Base-by-base conservation (phyloP, 495 filamentous ascomycete species). In the Penicillium coffeae region DNA sequence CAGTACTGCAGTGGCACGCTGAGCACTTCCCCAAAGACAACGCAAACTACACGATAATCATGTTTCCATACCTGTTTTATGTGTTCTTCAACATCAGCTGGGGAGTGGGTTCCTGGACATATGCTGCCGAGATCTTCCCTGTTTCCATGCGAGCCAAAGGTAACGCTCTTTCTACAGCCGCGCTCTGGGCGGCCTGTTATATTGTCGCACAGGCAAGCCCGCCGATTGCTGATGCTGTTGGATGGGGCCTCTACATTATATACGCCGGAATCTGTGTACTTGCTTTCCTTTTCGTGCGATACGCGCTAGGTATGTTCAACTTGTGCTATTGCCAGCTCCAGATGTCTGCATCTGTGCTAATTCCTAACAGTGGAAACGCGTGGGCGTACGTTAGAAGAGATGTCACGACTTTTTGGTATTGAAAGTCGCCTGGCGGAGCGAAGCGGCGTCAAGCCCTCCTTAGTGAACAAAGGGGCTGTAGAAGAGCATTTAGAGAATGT, bases 11-110 rank as follows among this genome's bases (percentile, higher is more conserved):
- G 51, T 60, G 8, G 55, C 62, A 14, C 76, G 90, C 57, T 27
- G 63, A 48, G 12, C 33, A 54, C 18, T 16, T 51, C 42, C 56
- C 53, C 0, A 48, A 25, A 0, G 52, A 63, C 12, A 74, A 71
- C 3, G 83, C 81, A 0, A 86, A 83, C 3, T 89, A 87, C 82
- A 86, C 75, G 2, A 85, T 83, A 13, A 78, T 87, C 12, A 75
- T 69, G 55, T 87, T 89, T 78, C 82, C 89, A 42, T 89, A 85
- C 81, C 70, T 89, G 20, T 91, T 87, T 58, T 84, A 89, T 51
- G 65, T 87, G 12, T 66, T 90, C 85, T 63, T 86, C 84, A 50
- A 88, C 22, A 55, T 63, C 36, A 50, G 52, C 46, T 57, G 63
- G 61, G 58, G 55, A 8, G 60, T 64, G 8, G 48, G 39, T 25